Evolutionary conservation across 768 basidiomycete species (phyloP).

Genomic region (Melanogaster broomeanus): DNA sequence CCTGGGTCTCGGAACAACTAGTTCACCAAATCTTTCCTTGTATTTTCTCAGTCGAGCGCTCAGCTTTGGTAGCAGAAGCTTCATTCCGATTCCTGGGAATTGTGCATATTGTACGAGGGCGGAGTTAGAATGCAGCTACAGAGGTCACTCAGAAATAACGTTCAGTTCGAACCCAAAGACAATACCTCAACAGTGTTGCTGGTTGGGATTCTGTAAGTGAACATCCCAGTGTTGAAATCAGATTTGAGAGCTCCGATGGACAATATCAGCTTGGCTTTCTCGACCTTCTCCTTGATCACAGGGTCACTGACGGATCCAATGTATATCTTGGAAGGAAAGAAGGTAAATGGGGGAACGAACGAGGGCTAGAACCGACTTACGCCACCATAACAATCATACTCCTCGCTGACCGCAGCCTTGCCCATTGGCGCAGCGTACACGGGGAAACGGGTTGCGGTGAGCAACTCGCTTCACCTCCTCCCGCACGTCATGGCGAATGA

Average conservation of each 20-base stretch:
- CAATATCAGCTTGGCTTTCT: conserved; percentile 72
- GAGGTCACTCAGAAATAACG: neutral
- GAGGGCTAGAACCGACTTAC: conserved; percentile 43
- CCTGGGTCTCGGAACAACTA: conserved; percentile 46
- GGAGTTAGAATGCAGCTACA: conserved; percentile 74
- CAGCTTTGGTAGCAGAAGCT: conserved; percentile 71
- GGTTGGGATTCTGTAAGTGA: conserved; percentile 70
- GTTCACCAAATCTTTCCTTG: conserved; percentile 38
- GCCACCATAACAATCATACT: conserved; percentile 74
- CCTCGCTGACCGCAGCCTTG: conserved; percentile 74
- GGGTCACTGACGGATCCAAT: conserved; percentile 71
- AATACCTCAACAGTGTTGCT: conserved; percentile 62
- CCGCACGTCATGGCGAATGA: conserved; percentile 67
- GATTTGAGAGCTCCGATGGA: conserved; percentile 69
- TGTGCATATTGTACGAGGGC: conserved; percentile 64
- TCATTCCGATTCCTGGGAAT: conserved; percentile 74
- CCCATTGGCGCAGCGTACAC: conserved; percentile 83
- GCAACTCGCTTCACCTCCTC: conserved; percentile 63
- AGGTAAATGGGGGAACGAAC: neutral
- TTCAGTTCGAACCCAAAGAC: neutral
- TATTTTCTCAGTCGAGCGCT: conserved; percentile 52
- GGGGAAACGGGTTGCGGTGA: conserved; percentile 65
- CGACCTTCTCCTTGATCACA: conserved; percentile 68
- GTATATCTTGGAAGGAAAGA: conserved; percentile 55
- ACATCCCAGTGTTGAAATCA: conserved; percentile 90